Base-by-base conservation (phyloP, 306 rosid genomes). In the Rubus parviflorus region DNA sequence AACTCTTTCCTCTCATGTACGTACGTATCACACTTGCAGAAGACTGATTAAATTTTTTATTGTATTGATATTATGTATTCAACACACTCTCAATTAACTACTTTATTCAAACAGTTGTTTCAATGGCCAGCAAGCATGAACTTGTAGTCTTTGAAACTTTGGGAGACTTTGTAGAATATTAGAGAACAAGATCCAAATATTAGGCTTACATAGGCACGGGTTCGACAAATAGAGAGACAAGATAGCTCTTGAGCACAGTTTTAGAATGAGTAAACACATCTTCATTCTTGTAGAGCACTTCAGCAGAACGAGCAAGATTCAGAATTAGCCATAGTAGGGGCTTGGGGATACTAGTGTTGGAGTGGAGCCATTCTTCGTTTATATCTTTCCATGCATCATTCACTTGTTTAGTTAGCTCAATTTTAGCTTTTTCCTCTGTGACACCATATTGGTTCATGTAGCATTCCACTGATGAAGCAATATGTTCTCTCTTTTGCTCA, bases 81-180 rank as follows among this genome's bases (percentile, higher is more conserved):
- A 25, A 25, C 30, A 25, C 30, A 25, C 30, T 25, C 30, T 25
- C 30, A 25, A 25, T 25, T 25, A 25, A 25, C 30, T 25, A 25
- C 30, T 25, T 25, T 25, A 25, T 25, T 25, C 30, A 25, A 25
- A 25, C 30, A 25, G 30, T 25, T 25, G 30, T 25, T 25, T 25
- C 30, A 25, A 25, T 25, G 30, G 30, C 30, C 30, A 25, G 30
- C 30, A 25, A 25, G 0, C 30, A 25, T 25, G 30, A 25, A 25
- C 30, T 25, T 25, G 30, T 25, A 25, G 30, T 25, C 30, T 25
- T 25, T 25, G 30, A 25, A 25, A 25, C 30, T 25, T 25, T 25
- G 30, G n/a, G n/a, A n/a, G n/a, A n/a, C n/a, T n/a, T n/a, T n/a
- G 30, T 1, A 0, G 1, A 1, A 0, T 25, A 25, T 0, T 1